Evolutionary conservation across 768 basidiomycete genomes (phyloP), one percentile per base, ranked within the genome.

Genomic region (Serpula lacrymans): DNA sequence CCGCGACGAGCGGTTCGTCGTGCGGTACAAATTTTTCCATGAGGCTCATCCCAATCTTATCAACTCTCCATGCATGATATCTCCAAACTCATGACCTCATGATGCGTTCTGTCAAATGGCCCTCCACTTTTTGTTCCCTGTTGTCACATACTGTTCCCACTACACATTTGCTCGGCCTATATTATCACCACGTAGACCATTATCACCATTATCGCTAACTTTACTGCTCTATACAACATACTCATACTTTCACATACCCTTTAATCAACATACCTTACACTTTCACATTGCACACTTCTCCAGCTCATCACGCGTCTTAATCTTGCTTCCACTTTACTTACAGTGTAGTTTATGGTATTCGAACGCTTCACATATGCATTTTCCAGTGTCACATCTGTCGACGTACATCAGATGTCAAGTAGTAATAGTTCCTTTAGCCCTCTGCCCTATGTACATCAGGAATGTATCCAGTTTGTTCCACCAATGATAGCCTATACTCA

Each of bases 141-240:
- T 58, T 70, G 60, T 69, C 60, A 59, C 61, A 59, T 66, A 64
- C 54, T 53, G 53, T 59, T 65, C 58, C 63, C 62, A 51, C 58
- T 59, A 61, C 61, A 49, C 61, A 61, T 39, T 29, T 39, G n/a
- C 39, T 55, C 51, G 40, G 59, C 62, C 59, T 60, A 64, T 60
- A 50, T 58, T 48, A 48, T 51, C 29, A 42, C 52, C 37, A 27
- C 45, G 43, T 62, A 64, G 57, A 64, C 47, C 51, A 42, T 37
- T 48, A 40, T 34, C 41, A 34, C 48, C 41, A 52, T 45, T 51
- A 58, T 60, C 47, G 41, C 53, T 62, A 62, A 62, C 31, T 57
- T 35, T 43, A 41, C n/a, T n/a, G n/a, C 46, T 46, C 50, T 59
- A 61, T 61, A 56, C 59, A 48, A 48, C 49, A 46, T 50, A 41